Conservation (phyloP, 192 early-diverging fungal genomes). For the Gaertneriomyces semiglobifer region DNA sequence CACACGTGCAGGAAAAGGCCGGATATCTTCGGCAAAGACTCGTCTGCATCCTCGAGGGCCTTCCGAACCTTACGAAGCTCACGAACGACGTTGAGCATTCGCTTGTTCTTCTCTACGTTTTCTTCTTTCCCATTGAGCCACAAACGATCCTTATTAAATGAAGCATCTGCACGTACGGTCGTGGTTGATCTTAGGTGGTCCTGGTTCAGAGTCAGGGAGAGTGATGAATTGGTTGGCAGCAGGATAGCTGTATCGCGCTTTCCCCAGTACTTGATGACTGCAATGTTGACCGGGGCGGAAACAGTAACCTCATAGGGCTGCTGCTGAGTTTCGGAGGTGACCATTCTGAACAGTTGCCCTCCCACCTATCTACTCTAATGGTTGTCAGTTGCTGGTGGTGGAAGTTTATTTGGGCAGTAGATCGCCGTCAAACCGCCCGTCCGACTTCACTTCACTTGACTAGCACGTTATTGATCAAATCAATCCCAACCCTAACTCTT, state of each 20-base stretch:
- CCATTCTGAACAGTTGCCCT: too few species aligned
- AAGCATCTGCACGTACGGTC: constrained; percentile 62
- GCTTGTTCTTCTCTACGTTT: constrained; percentile 71
- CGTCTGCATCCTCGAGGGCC: constrained; percentile 56
- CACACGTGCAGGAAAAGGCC: constrained; percentile 74
- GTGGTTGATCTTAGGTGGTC: constrained; percentile 96
- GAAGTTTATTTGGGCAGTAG: too few species aligned
- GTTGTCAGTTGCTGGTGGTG: too few species aligned
- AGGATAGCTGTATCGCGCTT: constrained; percentile 88
- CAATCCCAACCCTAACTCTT: too few species aligned
- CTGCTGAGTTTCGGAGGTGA: not conserved
- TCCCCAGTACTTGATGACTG: constrained; percentile 99
- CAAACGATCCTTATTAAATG: constrained; percentile 69
- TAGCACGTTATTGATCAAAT: too few species aligned
- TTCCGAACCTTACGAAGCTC: constrained; percentile 71
- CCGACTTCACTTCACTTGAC: too few species aligned
- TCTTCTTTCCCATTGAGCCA: constrained; percentile 97
- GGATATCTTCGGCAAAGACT: constrained; percentile 54
- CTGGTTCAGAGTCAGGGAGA: constrained; percentile 94
- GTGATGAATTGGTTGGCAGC: constrained; percentile 95
- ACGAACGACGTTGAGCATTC: constrained; percentile 78
- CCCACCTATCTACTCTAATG: too few species aligned
- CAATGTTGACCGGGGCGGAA: constrained; percentile 98
- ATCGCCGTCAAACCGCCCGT: too few species aligned
- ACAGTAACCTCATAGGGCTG: constrained; percentile 64